Evolutionary conservation across 768 basidiomycete species (phyloP).

Genomic region (Tricholoma matsutake): DNA sequence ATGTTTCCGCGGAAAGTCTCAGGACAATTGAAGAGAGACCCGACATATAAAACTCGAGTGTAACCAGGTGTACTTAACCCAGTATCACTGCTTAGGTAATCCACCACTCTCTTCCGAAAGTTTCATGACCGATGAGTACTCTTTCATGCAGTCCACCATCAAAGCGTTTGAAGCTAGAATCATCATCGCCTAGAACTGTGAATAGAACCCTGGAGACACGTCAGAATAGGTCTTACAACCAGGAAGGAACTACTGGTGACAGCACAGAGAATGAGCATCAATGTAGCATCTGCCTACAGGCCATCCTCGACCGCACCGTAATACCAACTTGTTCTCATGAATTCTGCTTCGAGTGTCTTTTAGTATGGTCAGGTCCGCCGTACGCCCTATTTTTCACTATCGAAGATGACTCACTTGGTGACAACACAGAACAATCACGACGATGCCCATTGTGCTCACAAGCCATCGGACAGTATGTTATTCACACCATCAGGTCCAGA

Average conservation of each 20-base stretch:
- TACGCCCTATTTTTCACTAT: neutral
- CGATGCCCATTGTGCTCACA: constrained; percentile 76
- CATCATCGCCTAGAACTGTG: constrained; percentile 15
- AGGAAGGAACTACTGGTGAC: neutral
- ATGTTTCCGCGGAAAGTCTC: no score
- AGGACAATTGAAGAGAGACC: no score
- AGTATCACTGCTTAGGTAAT: neutral
- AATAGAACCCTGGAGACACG: neutral
- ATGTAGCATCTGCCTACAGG: constrained; percentile 87
- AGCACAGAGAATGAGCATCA: constrained; percentile 49
- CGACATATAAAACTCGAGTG: no score
- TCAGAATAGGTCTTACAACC: neutral
- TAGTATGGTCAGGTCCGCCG: constrained; percentile 78
- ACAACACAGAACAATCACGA: constrained; percentile 62
- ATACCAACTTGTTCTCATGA: constrained; percentile 87
- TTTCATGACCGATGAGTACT: constrained; percentile 10
- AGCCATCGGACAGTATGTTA: constrained; percentile 66
- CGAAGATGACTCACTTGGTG: neutral
- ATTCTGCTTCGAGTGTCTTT: constrained; percentile 90
- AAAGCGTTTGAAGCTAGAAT: constrained; percentile 39
- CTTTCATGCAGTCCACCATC: constrained; percentile 26
- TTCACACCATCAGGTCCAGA: constrained; percentile 75
- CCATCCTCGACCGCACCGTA: constrained; percentile 72
- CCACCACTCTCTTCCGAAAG: neutral
- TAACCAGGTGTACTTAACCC: no score